Evolutionary conservation across 306 rosid species (phyloP), one percentile per base, ranked within the genome.

Genomic region (Prunus mongolica): DNA sequence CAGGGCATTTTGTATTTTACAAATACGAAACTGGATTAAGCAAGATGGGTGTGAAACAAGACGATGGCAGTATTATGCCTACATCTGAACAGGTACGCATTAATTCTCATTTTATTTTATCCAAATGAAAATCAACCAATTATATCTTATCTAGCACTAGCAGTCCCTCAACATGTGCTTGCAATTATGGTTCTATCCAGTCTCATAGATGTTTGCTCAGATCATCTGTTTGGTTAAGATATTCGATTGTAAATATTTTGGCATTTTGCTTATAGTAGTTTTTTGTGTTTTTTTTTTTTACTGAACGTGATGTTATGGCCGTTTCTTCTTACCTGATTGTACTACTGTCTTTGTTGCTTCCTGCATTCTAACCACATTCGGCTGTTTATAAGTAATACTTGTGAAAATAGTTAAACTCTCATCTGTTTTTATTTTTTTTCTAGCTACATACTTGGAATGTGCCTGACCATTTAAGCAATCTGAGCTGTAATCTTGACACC

Each of bases 31-130:
- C 25, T 71, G 63, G 52, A 14, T 49, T 19, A 49, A 69, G 60
- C 65, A 18, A 80, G 67, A 80, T 80, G 84, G 72, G 58, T 52
- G 84, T 30, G 25, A 41, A 61, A 51, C 71, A 24, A 58, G 84
- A 56, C 45, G 44, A 27, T 67, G 83, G 64, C 46, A 13, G 57
- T n/a, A 41, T 50, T 32, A 47, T 41, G 76, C 72, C 71, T 62
- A 52, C 61, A 0, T 54, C 7, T 7, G 79, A 81, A 14, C 69
- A 76, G 81, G 84, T 81, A 22, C 0, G 46, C 3, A 4, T 50
- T 15, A 34, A 10, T 34, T 28, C 0, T 0, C 5, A 19, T 47
- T 11, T 3, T 58, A 11, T 57, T 32, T 66, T 22, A 57, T 52
- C n/a, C 18, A 22, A n/a, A 12, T 54, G 32, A 11, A 71, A 46